Conservation (phyloP, 2,329 filamentous ascomycete species). For the Monosporascus sp. region DNA sequence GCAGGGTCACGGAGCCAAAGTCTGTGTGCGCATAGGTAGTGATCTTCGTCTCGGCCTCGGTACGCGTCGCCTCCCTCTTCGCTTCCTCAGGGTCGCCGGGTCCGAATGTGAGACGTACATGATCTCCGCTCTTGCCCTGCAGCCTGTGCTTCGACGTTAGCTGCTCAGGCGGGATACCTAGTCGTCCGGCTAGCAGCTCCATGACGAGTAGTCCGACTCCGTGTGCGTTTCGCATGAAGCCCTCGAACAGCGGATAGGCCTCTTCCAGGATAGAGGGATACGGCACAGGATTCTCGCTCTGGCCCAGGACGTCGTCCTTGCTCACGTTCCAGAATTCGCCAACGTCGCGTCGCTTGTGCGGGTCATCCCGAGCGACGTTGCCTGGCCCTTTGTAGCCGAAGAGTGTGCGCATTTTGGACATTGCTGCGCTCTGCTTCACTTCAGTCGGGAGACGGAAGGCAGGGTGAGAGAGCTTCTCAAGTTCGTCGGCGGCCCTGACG, state of each 20-base stretch:
- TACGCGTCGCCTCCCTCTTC: conserved; percentile 21
- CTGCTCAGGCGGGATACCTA: conserved; percentile 21
- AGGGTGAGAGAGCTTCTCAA: conserved; percentile 17
- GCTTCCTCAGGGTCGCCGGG: conserved; percentile 18
- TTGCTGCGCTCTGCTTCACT: conserved; percentile 21
- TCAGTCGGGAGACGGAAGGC: conserved; percentile 22
- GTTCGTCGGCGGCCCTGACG: conserved; percentile 11
- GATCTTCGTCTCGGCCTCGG: conserved; percentile 24
- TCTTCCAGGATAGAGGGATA: conserved; percentile 21
- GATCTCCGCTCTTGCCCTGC: conserved; percentile 24
- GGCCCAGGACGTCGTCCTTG: conserved; percentile 26
- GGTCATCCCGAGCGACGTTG: conserved; percentile 20
- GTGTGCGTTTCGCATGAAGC: conserved; percentile 23
- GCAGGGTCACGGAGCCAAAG: conserved; percentile 32
- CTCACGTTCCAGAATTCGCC: conserved; percentile 30
- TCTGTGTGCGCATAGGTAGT: conserved; percentile 30
- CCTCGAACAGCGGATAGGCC: conserved; percentile 17
- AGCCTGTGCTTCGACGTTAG: conserved; percentile 23
- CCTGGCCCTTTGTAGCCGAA: conserved; percentile 28
- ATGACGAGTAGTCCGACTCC: conserved; percentile 22
- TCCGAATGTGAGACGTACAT: conserved; percentile 25
- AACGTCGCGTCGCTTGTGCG: conserved; percentile 20
- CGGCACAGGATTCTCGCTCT: conserved; percentile 15
- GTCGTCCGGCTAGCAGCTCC: conserved; percentile 18
- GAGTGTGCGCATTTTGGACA: conserved; percentile 15